Conservation (phyloP, 169 alveolate genomes). For the Amoebophrya sp. region DNA sequence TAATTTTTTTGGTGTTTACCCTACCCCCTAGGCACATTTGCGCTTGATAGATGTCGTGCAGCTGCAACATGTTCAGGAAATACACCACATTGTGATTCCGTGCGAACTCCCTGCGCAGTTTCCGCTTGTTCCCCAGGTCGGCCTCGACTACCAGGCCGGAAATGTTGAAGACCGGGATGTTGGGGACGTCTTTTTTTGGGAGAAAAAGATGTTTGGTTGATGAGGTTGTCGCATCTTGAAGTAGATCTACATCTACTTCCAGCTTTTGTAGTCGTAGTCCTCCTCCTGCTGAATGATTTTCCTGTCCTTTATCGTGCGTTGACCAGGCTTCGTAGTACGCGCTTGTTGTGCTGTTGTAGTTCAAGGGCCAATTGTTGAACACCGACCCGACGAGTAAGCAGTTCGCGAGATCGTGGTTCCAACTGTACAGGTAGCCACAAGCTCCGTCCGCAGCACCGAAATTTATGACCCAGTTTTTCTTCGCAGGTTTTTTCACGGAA, state of each 20-base stretch:
- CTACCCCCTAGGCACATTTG: too few species aligned
- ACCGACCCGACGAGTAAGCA: neutral
- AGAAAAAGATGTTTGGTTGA: too few species aligned
- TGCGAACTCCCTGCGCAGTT: neutral
- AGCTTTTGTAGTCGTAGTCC: too few species aligned
- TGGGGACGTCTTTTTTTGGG: neutral
- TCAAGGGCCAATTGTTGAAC: neutral
- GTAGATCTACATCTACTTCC: too few species aligned
- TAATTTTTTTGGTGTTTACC: too few species aligned
- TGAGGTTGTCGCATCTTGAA: too few species aligned
- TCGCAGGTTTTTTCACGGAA: too few species aligned
- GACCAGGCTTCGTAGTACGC: neutral
- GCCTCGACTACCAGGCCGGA: neutral
- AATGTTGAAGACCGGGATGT: neutral
- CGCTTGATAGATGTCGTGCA: neutral
- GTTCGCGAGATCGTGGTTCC: constrained; percentile 23
- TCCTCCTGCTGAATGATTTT: too few species aligned
- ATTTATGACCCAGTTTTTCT: neutral
- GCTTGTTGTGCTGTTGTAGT: neutral
- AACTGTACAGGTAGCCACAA: neutral
- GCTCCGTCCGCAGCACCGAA: constrained; percentile 1
- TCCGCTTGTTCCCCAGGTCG: neutral
- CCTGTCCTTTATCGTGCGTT: neutral
- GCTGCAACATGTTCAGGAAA: neutral
- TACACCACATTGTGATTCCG: neutral